Percentiles rank a stretch among this genome's conserved stretches.
Conservation (phyloP, 2,329 filamentous ascomycete species). For the Botrytis byssoidea region DNA sequence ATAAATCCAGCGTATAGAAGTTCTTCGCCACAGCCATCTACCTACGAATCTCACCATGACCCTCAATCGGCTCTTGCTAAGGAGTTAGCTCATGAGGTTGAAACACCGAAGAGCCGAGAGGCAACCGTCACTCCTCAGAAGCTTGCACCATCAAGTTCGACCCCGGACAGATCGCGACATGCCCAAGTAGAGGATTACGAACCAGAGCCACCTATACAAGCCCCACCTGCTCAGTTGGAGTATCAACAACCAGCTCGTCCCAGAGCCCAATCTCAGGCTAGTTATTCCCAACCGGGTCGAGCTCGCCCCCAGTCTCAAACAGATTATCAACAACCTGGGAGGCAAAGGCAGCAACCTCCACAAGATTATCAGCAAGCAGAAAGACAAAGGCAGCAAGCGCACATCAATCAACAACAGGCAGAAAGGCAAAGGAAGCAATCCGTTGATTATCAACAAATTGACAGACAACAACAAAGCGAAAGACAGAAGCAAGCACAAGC, state of each 20-base stretch:
- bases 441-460: constrained; percentile 15
- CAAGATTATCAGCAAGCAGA: constrained; percentile 18
- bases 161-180: constrained; percentile 22
- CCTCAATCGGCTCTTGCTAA: constrained; percentile 71
- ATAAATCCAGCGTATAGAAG: constrained; percentile 95
- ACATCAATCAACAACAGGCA: constrained; percentile 10
- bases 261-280: constrained; percentile 20
- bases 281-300: constrained; percentile 14
- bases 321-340: constrained; percentile 19
- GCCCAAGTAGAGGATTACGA: constrained; percentile 34
- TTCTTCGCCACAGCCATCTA: constrained; percentile 94
- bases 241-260: constrained; percentile 16
- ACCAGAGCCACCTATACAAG: constrained; percentile 35
- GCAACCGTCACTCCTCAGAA: constrained; percentile 54
- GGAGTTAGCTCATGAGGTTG: constrained; percentile 60
- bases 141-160: constrained; percentile 31
- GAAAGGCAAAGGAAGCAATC: constrained; percentile 20
- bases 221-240: constrained; percentile 6
- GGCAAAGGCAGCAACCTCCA: constrained; percentile 16
- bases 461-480: constrained; percentile 20
- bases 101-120: constrained; percentile 47
- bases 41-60: constrained; percentile 88
- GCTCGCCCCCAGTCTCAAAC: constrained; percentile 14
- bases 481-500: constrained; percentile 21
- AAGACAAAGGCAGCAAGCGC: constrained; percentile 16